Conservation (phyloP, 116 monocot species). For the Cymodocea nodosa region DNA sequence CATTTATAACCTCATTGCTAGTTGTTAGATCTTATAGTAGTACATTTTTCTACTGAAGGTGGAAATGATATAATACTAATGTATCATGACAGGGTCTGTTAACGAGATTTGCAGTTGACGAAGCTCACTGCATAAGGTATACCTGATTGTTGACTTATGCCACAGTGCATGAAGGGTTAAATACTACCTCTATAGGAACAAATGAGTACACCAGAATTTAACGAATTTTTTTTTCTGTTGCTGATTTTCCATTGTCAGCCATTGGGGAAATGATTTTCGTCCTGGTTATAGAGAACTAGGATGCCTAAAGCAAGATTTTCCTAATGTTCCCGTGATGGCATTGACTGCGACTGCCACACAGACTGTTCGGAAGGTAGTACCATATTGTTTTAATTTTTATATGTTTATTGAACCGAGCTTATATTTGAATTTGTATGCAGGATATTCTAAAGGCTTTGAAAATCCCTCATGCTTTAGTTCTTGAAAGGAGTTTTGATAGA, state of each 20-base stretch:
- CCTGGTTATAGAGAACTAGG: slow-evolving; percentile 85
- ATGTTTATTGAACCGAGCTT: neutral
- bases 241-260: slow-evolving; percentile 32
- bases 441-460: slow-evolving; percentile 65
- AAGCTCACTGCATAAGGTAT: slow-evolving; percentile 97
- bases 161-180: too few relatives aligned
- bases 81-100: slow-evolving; percentile 44
- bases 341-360: slow-evolving; percentile 98
- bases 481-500: slow-evolving; percentile 90
- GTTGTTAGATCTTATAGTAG: neutral
- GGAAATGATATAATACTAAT: slow-evolving; percentile 2
- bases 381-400: neutral
- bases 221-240: neutral
- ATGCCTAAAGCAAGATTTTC: slow-evolving; percentile 76
- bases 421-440: slow-evolving; percentile 27
- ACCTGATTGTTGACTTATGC: slow-evolving; percentile 1
- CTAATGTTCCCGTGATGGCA: slow-evolving; percentile 63
- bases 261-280: slow-evolving; percentile 99
- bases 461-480: slow-evolving; percentile 66
- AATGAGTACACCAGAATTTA: neutral
- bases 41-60: neutral
- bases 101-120: slow-evolving; percentile 93
- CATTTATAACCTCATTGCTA: neutral
- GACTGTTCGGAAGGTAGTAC: slow-evolving; percentile 54
- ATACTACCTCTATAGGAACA: neutral